phyloP scores from a whole-genome alignment of 2,329 filamentous ascomycete species.

The Epicoccum sorghinum region DNA sequence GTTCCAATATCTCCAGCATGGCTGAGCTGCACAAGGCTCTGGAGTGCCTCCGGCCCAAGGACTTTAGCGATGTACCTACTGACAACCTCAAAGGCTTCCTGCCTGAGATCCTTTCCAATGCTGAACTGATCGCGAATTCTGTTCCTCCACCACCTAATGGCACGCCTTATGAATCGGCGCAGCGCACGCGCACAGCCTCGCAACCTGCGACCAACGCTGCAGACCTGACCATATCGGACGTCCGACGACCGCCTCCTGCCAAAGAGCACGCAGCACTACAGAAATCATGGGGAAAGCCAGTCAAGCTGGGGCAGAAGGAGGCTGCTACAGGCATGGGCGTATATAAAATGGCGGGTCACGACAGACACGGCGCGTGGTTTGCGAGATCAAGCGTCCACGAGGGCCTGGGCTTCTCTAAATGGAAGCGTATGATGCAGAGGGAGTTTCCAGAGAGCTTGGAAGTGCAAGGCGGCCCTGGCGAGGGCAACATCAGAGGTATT shows the following conservation, averaged over 20 bases:
- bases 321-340: constrained; percentile 79
- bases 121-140: constrained; percentile 76
- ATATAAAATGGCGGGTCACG: constrained; percentile 79
- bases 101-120: constrained; percentile 55
- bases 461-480: constrained; percentile 71
- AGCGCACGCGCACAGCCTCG: constrained; percentile 64
- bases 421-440: constrained; percentile 74
- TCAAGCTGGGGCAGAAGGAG: constrained; percentile 73
- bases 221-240: constrained; percentile 60
- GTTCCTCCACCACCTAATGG: constrained; percentile 66
- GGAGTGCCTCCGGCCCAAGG: constrained; percentile 50
- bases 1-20: constrained; percentile 26
- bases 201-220: constrained; percentile 57
- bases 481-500: constrained; percentile 81
- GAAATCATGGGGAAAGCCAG: constrained; percentile 83
- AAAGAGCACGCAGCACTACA: constrained; percentile 67
- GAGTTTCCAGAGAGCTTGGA: constrained; percentile 83
- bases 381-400: constrained; percentile 82
- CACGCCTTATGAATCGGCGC: constrained; percentile 52
- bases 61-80: constrained; percentile 54
- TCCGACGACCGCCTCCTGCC: constrained; percentile 56
- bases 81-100: constrained; percentile 51
- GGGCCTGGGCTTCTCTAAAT: constrained; percentile 75
- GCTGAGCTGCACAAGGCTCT: constrained; percentile 54
- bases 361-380: constrained; percentile 89